Evolutionary conservation across 2,329 filamentous ascomycete species (phyloP), one percentile per base, ranked within the genome.

Genomic region (Grosmannia clavigera): DNA sequence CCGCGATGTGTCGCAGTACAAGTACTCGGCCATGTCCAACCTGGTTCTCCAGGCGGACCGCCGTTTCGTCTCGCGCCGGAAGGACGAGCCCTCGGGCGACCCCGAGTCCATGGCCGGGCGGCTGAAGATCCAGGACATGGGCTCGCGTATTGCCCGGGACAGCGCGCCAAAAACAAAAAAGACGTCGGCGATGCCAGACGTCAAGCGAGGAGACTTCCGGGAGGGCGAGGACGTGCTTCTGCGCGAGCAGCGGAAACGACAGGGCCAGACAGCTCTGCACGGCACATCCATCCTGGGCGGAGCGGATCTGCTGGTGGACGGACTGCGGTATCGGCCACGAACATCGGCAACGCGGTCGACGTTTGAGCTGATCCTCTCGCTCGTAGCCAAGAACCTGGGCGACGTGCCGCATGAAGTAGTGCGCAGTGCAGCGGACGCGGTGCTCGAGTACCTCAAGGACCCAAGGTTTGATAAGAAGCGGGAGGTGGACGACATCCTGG

Each of bases 1-100:
- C 70, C 83, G 83, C 75, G 84, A 94, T 87, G 88, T 95, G 70
- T 92, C 90, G 75, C 92, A 96, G 76, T 96, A 95, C 83, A 96
- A 96, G 76, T 96, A 96, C 83, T 91, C 91, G 85, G 91, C 90
- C 74, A 97, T 99, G 94, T 99, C 94, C 78, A 99, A 99, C 85
- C 87, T 99, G 90, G 94, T 99, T 72, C 90, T 99, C 84, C 94
- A 99, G 88, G 92, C 91, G 78, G 94, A 99, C 79, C 87, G 92
- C 77, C 87, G 94, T 68, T 97, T 99, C 72, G 87, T 95, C 68
- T 90, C 90, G 65, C 86, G 94, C 72, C 86, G 91, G 69, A 91
- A 86, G 67, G 92, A 99, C 75, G 95, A 99, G 77, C 86, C 90
- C 65, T 97, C 92, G 58, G 94, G 94, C 68, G 94, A 99, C 72